Base-by-base conservation (phyloP, 1,139 yeast species). In the Groenewaldozyma auringiensis region DNA sequence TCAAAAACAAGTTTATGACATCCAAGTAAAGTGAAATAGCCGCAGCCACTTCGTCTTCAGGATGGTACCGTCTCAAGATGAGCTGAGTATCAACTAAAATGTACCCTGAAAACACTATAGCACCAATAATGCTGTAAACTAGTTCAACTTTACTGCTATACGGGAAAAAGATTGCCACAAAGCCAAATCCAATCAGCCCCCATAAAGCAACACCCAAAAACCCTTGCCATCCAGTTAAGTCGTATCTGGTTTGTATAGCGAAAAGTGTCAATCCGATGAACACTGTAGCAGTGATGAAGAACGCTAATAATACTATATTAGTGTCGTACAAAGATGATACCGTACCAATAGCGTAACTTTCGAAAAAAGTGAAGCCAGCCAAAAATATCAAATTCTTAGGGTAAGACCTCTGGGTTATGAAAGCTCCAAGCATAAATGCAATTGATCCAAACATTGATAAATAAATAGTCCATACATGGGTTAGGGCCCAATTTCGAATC, bases 31-130 rank as follows among this genome's bases (percentile, higher is more conserved):
- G 73, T 52, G 77, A 69, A 60, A 87, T 79, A 16, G 94, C 78
- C 43, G 94, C 87, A 25, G 83, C 78, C 17, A 89, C 75, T 56
- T 86, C 95, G 57, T 88, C 96, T 54, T 85, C 96, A 50, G 94
- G 82, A 59, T 83, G 84, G 56, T 76, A 83, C 48, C 81, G 82
- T 59, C 85, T 83, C 78, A 87, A 75, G 45, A 92, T 76, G 53
- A 78, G 66, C 65, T 87, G 95, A 22, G 95, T 87, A 63, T 87
- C 96, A 44, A 86, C 78, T 47, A 87, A 66, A 47, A 87, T 76
- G 62, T 83, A 87, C 6, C 81, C 75, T 20, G 83, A 71, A 65
- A 87, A 88, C 4, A 87, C 67, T 34, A 81, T 58, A 2, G 94
- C 92, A 14, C 94, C 95, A 42, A 81, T 61, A 47, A 79, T 76